A percentile compares a stretch with the other conserved stretches of the same genome.
phyloP scores from a whole-genome alignment of 208 protist genomes.

The Leishmania tarentolae region DNA sequence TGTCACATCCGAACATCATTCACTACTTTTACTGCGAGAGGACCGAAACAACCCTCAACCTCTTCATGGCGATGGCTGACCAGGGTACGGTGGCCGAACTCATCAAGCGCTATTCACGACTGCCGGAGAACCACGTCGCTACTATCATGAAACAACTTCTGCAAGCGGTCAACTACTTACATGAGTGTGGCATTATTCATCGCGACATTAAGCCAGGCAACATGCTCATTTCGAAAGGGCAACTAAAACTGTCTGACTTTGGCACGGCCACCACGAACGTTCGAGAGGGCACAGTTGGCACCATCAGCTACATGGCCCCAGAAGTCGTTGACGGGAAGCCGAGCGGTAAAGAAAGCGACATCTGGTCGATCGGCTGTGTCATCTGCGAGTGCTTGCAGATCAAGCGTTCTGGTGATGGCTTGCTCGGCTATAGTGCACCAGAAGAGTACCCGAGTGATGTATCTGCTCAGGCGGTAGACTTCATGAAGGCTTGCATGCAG shows the following conservation, averaged over 20 bases:
- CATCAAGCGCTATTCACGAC: conserved; percentile 41
- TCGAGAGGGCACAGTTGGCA: conserved; percentile 58
- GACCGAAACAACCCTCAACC: conserved; percentile 53
- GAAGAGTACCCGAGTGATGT: conserved; percentile 48
- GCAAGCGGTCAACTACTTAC: conserved; percentile 71
- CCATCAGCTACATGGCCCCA: conserved; percentile 65
- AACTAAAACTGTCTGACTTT: conserved; percentile 83
- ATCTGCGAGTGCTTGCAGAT: conserved; percentile 56
- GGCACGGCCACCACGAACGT: conserved; percentile 61
- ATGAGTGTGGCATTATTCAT: conserved; percentile 79
- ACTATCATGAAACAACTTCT: conserved; percentile 73
- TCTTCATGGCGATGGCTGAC: conserved; percentile 84
- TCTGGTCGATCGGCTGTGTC: conserved; percentile 73
- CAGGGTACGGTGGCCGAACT: conserved; percentile 64
- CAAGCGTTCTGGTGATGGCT: conserved; percentile 32
- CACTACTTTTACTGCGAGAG: conserved; percentile 87
- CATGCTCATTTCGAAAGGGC: conserved; percentile 73
- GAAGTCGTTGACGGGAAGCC: conserved; percentile 59
- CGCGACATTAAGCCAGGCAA: conserved; percentile 90
- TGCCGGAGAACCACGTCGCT: conserved; percentile 52
- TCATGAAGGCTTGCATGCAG: conserved; percentile 65
- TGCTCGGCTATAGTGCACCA: conserved; percentile 59
- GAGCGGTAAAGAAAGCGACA: conserved; percentile 62
- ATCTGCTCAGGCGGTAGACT: conserved; percentile 48
- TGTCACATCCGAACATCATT: conserved; percentile 82